phyloP scores from a whole-genome alignment of 2,329 filamentous ascomycete genomes.

The Phyllosticta citrichinensis region DNA sequence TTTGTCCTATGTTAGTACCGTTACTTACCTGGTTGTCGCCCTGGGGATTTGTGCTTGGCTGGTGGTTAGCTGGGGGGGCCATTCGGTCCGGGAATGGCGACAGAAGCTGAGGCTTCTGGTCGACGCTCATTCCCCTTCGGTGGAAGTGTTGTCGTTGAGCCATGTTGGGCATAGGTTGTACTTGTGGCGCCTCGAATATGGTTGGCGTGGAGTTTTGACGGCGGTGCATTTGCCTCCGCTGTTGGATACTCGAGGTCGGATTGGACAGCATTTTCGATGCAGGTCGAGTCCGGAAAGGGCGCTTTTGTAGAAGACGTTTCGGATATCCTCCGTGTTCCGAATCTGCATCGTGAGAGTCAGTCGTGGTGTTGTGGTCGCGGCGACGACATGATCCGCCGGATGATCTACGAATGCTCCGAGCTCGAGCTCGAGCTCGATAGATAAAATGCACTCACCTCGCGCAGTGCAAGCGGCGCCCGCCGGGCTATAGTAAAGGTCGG shows the following conservation, averaged over 20 bases:
- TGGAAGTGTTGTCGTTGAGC: slow-evolving; percentile 49
- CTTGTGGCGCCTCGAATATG: slow-evolving; percentile 65
- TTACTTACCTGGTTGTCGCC: slow-evolving; percentile 42
- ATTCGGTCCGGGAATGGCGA: slow-evolving; percentile 31
- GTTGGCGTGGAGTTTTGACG: slow-evolving; percentile 80
- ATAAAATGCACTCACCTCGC: slow-evolving; percentile 44
- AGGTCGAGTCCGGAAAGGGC: slow-evolving; percentile 57
- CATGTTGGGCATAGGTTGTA: slow-evolving; percentile 51
- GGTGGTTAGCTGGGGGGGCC: slow-evolving; percentile 9
- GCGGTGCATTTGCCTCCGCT: slow-evolving; percentile 65
- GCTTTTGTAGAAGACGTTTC: slow-evolving; percentile 7
- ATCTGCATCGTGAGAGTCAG: slow-evolving; percentile 22
- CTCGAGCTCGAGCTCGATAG: neutral
- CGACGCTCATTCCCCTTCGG: slow-evolving; percentile 76
- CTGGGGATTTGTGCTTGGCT: slow-evolving; percentile 28
- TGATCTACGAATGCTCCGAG: slow-evolving; percentile 3
- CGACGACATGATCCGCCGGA: slow-evolving; percentile 1
- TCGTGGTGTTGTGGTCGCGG: slow-evolving; percentile 1
- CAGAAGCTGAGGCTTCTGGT: slow-evolving; percentile 50
- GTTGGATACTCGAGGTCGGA: slow-evolving; percentile 60
- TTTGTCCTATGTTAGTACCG: slow-evolving; percentile 49
- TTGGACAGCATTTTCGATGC: slow-evolving; percentile 69
- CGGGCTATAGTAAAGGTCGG: slow-evolving; percentile 42
- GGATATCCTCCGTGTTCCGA: slow-evolving; percentile 21
- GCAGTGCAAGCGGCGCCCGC: slow-evolving; percentile 74